Conservation (phyloP, 2,329 filamentous ascomycete genomes). For the Neurospora sp. region DNA sequence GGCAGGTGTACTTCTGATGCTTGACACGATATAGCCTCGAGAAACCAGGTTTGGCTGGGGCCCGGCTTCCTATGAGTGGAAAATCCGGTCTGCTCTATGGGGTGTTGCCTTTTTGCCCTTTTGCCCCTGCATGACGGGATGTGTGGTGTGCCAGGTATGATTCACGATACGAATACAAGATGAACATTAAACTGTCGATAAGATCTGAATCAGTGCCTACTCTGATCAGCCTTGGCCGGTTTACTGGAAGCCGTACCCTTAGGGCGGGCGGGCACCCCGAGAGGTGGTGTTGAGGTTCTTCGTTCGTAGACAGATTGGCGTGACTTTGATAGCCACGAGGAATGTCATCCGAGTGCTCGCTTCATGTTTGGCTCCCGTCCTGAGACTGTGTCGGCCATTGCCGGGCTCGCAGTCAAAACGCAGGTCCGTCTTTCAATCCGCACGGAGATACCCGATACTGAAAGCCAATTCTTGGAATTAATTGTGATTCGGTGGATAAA, state of each 20-base stretch:
- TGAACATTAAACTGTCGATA: background rate
- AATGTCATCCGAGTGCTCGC: background rate
- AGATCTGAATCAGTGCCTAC: background rate
- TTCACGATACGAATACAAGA: background rate
- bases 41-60: background rate
- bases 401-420: background rate
- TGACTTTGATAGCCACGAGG: background rate
- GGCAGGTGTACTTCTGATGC: background rate
- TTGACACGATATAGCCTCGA: background rate
- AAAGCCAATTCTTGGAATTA: background rate
- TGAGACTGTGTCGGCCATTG: background rate
- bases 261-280: background rate
- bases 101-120: background rate
- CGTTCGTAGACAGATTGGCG: background rate
- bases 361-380: background rate
- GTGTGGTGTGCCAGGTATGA: background rate
- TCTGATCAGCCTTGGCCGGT: background rate
- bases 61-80: background rate
- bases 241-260: background rate
- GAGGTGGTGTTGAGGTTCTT: background rate
- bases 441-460: background rate
- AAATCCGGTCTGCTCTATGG: background rate
- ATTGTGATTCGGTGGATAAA: background rate
- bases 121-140: background rate
- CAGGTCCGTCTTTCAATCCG: background rate